These are phyloP conservation scores for Thelephora terrestris DNA, from an alignment of 1,284 basidiomycete species.

Conservation along the genomic window DNA sequence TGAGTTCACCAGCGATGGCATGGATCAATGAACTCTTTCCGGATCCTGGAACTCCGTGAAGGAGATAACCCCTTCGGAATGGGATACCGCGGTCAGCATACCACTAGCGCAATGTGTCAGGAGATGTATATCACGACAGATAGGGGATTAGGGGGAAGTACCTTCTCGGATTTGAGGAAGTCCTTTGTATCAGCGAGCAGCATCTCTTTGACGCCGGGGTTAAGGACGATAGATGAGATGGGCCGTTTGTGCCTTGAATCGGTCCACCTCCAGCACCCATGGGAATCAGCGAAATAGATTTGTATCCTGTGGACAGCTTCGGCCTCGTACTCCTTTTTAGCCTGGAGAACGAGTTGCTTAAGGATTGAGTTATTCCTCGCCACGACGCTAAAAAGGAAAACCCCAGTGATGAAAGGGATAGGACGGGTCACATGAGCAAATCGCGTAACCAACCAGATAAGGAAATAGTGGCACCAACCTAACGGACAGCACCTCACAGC, in stretches of 20 bases:
- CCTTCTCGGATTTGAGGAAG: conserved; percentile 73
- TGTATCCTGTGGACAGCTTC: conserved; percentile 75
- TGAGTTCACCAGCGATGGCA: conserved; percentile 72
- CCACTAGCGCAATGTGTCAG: conserved; percentile 24
- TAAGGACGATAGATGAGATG: conserved; percentile 69
- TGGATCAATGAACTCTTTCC: conserved; percentile 79
- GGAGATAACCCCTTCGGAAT: conserved; percentile 76
- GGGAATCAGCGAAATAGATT: conserved; percentile 79
- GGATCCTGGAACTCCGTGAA: conserved; percentile 73
- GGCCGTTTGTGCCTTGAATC: conserved; percentile 75
- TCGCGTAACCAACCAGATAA: not conserved
- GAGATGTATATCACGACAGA: not conserved
- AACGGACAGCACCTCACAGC: conserved; percentile 64
- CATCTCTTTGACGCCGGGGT: conserved; percentile 79
- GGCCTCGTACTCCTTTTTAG: conserved; percentile 78
- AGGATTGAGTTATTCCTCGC: conserved; percentile 70
- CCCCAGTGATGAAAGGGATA: conserved; percentile 4
- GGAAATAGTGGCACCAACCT: conserved; percentile 31
- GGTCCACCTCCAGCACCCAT: conserved; percentile 77
- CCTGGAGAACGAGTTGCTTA: conserved; percentile 77
- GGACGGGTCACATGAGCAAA: conserved; percentile 2
- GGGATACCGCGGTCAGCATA: conserved; percentile 55
- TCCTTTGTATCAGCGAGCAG: conserved; percentile 69
- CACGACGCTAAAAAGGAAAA: conserved; percentile 42
- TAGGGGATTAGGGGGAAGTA: conserved; percentile 14